These are phyloP conservation scores for Coemansia sp. DNA, from an alignment of 192 early-diverging fungal genomes.

Conservation along the genomic window DNA sequence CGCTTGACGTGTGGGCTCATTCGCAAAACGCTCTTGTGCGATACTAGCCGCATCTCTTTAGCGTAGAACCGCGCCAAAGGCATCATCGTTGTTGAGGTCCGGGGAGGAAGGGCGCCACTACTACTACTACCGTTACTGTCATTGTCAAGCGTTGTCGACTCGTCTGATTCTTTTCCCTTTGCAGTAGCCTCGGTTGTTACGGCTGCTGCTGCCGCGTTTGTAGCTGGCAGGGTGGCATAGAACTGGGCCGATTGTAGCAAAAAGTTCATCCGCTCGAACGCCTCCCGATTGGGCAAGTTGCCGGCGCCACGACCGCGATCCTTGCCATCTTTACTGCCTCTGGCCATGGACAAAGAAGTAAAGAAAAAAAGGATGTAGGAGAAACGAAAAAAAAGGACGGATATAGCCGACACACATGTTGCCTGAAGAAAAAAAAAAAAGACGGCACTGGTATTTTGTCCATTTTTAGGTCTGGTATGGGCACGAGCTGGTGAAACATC, in stretches of 20 bases:
- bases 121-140: slow-evolving; percentile 7
- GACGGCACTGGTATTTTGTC: background rate
- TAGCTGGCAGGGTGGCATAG: slow-evolving; percentile 7
- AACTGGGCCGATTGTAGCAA: slow-evolving; percentile 45
- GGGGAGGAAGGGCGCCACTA: background rate
- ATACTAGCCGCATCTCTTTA: slow-evolving; percentile 45
- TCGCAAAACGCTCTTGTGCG: slow-evolving; percentile 46
- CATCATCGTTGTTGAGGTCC: slow-evolving; percentile 7
- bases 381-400: background rate
- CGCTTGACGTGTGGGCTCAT: slow-evolving; percentile 47
- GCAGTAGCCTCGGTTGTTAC: background rate
- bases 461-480: background rate
- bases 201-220: background rate
- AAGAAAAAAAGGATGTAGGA: background rate
- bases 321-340: slow-evolving; percentile 3
- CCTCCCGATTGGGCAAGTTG: slow-evolving; percentile 40
- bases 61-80: slow-evolving; percentile 36
- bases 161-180: background rate
- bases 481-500: background rate
- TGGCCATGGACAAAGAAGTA: background rate
- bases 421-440: background rate
- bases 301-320: slow-evolving; percentile 5
- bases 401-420: background rate
- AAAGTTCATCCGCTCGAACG: slow-evolving; percentile 50
- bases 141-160: background rate